A percentile compares a stretch with the other conserved stretches of the same genome.
Evolutionary conservation across 192 early-diverging fungal species (phyloP).

Genomic region (Funneliformis mosseae): DNA sequence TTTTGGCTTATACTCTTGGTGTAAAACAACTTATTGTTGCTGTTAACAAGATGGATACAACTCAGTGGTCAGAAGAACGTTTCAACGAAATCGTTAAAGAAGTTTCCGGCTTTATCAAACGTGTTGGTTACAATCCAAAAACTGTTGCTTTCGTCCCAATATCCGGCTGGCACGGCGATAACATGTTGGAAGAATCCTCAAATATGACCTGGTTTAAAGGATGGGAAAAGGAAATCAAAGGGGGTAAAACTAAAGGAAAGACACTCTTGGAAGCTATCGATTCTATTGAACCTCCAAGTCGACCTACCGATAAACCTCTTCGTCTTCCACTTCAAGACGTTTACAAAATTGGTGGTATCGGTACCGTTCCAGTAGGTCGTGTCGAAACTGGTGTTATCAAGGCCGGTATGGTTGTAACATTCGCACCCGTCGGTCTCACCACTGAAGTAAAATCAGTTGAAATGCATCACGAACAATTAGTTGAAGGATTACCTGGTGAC

Average conservation of each 20-base stretch:
- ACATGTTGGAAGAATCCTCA: slow-evolving; percentile 91
- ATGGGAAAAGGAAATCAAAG: slow-evolving; percentile 90
- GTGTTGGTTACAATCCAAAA: slow-evolving; percentile 95
- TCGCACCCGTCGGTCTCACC: slow-evolving; percentile 84
- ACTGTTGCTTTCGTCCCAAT: slow-evolving; percentile 95
- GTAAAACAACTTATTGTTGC: slow-evolving; percentile 98
- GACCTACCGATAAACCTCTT: slow-evolving; percentile 92
- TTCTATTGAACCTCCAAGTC: slow-evolving; percentile 87
- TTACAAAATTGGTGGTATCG: slow-evolving; percentile 98
- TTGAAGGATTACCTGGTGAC: slow-evolving; percentile 91
- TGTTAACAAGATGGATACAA: slow-evolving; percentile 99
- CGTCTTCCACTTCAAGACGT: slow-evolving; percentile 97
- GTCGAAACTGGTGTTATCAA: slow-evolving; percentile 96
- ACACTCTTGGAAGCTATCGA: slow-evolving; percentile 96
- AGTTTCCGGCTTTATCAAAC: slow-evolving; percentile 93
- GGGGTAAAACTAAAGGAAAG: slow-evolving; percentile 64
- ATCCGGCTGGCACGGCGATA: slow-evolving; percentile 98
- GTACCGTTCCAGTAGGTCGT: slow-evolving; percentile 96
- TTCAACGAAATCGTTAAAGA: slow-evolving; percentile 97
- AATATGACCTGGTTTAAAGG: slow-evolving; percentile 99
- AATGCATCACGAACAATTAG: slow-evolving; percentile 96
- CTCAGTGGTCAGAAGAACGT: slow-evolving; percentile 93
- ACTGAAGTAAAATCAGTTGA: slow-evolving; percentile 98
- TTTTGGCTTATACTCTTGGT: slow-evolving; percentile 97
- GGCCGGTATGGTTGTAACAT: slow-evolving; percentile 86